These are phyloP conservation scores for Deakozyma indianensis DNA, from an alignment of 805 yeast genomes.

Conservation along the genomic window DNA sequence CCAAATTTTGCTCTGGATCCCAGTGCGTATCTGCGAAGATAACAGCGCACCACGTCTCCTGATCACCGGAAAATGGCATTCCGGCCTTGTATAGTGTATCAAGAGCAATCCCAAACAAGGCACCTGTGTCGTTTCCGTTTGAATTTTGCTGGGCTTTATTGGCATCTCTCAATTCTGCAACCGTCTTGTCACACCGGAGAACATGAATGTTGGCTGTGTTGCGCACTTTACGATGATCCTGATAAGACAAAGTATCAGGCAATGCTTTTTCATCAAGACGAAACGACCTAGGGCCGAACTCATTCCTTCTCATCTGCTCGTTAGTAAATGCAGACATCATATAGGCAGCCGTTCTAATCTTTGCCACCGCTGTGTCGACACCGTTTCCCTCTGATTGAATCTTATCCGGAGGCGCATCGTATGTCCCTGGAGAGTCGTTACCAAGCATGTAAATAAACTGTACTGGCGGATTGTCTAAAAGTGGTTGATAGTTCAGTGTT, in stretches of 20 bases:
- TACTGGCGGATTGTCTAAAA: constrained; percentile 56
- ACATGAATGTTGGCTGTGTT: constrained; percentile 69
- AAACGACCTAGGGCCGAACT: constrained; percentile 68
- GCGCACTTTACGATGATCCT: constrained; percentile 29
- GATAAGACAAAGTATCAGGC: constrained; percentile 35
- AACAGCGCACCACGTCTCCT: constrained; percentile 68
- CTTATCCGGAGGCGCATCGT: constrained; percentile 47
- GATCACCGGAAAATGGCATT: constrained; percentile 32
- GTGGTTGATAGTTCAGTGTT: constrained; percentile 36
- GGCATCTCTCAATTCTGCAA: constrained; percentile 59
- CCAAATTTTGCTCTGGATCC: constrained; percentile 44
- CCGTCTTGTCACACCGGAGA: constrained; percentile 49
- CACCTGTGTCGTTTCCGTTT: constrained; percentile 59
- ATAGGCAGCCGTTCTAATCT: constrained; percentile 69
- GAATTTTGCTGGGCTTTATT: constrained; percentile 79
- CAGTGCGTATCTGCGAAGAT: constrained; percentile 75
- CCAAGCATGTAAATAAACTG: constrained; percentile 69
- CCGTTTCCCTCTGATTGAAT: constrained; percentile 40
- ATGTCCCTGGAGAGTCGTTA: constrained; percentile 53
- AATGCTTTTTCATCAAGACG: constrained; percentile 55
- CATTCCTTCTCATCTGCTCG: constrained; percentile 72
- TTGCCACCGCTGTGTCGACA: constrained; percentile 54
- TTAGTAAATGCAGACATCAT: constrained; percentile 84
- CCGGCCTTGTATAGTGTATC: constrained; percentile 52
- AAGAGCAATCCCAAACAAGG: constrained; percentile 61